A percentile compares a stretch with the other conserved stretches of the same genome.
These are phyloP conservation scores for Populus davidiana DNA, from an alignment of 345 rosid genomes.

Conservation along the genomic window DNA sequence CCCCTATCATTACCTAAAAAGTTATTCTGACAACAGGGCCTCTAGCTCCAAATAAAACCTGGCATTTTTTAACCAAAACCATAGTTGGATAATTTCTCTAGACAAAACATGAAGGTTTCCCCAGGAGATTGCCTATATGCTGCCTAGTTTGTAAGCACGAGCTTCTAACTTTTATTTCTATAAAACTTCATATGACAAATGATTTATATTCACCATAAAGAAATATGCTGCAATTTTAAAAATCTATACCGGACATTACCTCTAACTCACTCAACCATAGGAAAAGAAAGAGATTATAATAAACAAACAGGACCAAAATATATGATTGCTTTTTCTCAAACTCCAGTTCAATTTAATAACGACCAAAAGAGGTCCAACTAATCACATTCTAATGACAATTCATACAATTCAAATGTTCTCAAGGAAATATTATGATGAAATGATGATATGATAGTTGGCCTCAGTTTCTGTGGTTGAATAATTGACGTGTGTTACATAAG, in stretches of 20 bases:
- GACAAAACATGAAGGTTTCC: background rate
- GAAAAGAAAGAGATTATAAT: background rate
- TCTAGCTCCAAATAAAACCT: background rate
- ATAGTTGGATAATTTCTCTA: background rate
- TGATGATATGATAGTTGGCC: background rate
- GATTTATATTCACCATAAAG: background rate
- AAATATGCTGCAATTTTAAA: background rate
- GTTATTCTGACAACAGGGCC: background rate
- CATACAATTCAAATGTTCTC: background rate
- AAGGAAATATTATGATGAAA: background rate
- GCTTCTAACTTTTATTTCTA: background rate
- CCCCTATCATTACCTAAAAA: background rate
- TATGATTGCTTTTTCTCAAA: background rate
- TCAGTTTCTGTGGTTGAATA: background rate
- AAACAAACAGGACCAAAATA: background rate
- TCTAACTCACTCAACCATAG: background rate
- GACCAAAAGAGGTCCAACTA: background rate
- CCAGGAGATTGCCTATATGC: background rate
- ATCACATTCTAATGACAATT: background rate
- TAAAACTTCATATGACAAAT: background rate
- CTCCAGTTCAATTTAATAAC: background rate
- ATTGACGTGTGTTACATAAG: background rate
- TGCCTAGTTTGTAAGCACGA: background rate
- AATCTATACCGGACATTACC: background rate
- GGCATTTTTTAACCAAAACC: background rate